Conservation (phyloP, 805 yeast species). For the Metschnikowia henanensis region DNA sequence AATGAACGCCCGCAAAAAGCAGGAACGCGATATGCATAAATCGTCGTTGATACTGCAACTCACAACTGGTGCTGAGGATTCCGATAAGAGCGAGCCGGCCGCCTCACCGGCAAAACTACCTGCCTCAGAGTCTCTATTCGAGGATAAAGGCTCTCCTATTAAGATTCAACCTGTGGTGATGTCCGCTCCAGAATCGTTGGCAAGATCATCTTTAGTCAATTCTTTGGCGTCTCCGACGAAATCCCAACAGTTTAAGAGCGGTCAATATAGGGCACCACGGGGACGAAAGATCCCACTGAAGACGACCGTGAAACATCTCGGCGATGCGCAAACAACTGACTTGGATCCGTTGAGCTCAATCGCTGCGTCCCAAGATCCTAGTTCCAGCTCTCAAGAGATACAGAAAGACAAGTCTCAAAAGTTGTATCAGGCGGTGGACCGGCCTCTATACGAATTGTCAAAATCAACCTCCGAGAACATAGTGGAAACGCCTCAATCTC, state of each 20-base stretch:
- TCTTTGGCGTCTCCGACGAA: conserved; percentile 12
- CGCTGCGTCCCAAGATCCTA: neutral
- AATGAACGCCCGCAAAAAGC: conserved; percentile 33
- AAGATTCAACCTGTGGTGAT: conserved; percentile 12
- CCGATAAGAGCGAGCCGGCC: conserved; percentile 9
- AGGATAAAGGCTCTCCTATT: conserved; percentile 32
- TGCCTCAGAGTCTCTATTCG: conserved; percentile 31
- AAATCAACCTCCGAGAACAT: neutral
- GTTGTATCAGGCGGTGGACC: conserved; percentile 47
- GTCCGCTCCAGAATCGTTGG: neutral
- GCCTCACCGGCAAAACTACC: conserved; percentile 18
- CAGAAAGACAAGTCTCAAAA: conserved; percentile 27
- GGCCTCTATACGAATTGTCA: conserved; percentile 48
- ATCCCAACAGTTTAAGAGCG: conserved; percentile 20
- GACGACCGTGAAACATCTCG: conserved; percentile 30
- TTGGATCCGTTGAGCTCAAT: conserved; percentile 28
- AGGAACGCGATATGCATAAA: conserved; percentile 31
- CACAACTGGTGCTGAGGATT: conserved; percentile 13
- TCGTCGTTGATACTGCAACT: conserved; percentile 16
- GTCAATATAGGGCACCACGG: conserved; percentile 33
- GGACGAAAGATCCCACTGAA: conserved; percentile 30
- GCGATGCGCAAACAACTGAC: conserved; percentile 3
- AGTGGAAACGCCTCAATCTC: neutral
- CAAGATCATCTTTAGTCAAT: neutral
- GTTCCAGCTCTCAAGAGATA: conserved; percentile 1